These are phyloP conservation scores for Mollisiaceae sp. DNA, from an alignment of 2,329 filamentous ascomycete species.

Conservation along the genomic window DNA sequence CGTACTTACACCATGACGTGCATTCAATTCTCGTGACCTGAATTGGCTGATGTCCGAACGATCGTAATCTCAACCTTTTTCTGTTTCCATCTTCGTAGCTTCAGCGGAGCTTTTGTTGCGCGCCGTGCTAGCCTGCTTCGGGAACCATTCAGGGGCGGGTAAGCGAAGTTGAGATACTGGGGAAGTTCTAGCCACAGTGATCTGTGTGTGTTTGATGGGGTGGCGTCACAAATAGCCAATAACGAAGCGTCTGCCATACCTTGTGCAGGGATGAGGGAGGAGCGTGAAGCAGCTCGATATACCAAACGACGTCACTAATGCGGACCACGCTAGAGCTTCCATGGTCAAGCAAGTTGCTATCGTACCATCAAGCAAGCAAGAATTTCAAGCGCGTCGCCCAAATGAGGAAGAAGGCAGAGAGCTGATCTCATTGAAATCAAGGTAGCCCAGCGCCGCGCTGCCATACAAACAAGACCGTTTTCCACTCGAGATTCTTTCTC, in stretches of 20 bases:
- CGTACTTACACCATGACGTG: conserved; percentile 10
- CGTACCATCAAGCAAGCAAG: conserved; percentile 3
- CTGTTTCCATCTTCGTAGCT: background rate
- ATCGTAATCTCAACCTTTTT: background rate
- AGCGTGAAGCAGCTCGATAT: background rate
- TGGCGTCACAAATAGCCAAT: background rate
- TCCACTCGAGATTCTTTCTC: conserved; percentile 1
- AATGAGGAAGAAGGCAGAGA: background rate
- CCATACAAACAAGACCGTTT: conserved; percentile 10
- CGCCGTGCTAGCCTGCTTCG: background rate
- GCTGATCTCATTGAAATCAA: conserved; percentile 16
- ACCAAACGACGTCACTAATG: background rate
- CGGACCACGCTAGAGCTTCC: background rate
- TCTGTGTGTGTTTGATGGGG: background rate
- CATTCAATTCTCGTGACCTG: background rate
- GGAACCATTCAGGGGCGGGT: background rate
- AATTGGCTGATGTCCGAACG: background rate
- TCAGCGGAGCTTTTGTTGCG: background rate
- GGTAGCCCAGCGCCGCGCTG: background rate
- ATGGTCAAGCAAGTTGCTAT: background rate
- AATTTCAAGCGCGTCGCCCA: background rate
- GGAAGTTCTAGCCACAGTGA: background rate
- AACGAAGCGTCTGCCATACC: background rate
- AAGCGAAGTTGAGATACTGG: background rate
- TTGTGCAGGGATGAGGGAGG: background rate